Conservation (phyloP, 257 asterid species). For the Echites panduratus region DNA sequence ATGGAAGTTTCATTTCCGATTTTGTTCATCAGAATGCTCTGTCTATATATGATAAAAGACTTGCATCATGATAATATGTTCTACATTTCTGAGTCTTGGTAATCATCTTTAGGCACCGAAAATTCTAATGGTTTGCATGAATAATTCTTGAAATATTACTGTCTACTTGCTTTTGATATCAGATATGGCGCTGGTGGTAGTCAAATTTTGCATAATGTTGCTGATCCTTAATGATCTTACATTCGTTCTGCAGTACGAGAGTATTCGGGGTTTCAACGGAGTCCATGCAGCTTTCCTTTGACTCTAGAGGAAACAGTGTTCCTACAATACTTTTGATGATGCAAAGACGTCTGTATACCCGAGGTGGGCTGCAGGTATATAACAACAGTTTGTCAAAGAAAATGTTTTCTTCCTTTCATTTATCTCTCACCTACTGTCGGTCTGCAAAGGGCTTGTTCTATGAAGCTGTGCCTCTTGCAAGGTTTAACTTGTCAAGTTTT, state of each 20-base stretch:
- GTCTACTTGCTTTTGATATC: neutral
- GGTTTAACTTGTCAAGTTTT: neutral
- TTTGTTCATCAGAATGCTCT: neutral
- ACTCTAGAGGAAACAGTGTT: constrained; percentile 70
- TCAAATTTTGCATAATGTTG: neutral
- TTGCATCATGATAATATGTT: neutral
- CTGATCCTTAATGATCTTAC: constrained; percentile 1
- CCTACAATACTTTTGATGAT: constrained; percentile 82
- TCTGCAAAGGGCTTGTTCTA: neutral
- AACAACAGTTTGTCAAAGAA: neutral
- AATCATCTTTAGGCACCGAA: neutral
- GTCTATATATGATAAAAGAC: neutral
- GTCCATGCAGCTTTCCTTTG: constrained; percentile 87
- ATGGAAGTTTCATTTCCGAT: neutral
- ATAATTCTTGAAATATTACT: neutral
- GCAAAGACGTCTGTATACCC: constrained; percentile 67
- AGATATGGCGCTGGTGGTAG: neutral
- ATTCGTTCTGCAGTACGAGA: constrained; percentile 41
- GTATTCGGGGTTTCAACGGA: constrained; percentile 89
- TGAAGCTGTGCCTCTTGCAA: neutral
- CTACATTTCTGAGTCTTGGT: neutral
- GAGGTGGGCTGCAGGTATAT: constrained; percentile 75
- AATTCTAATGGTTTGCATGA: neutral
- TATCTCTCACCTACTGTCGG: neutral
- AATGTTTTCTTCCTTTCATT: neutral